Base-by-base conservation (phyloP, 164 flowering plant species). In the Nymphaea thermarum region DNA sequence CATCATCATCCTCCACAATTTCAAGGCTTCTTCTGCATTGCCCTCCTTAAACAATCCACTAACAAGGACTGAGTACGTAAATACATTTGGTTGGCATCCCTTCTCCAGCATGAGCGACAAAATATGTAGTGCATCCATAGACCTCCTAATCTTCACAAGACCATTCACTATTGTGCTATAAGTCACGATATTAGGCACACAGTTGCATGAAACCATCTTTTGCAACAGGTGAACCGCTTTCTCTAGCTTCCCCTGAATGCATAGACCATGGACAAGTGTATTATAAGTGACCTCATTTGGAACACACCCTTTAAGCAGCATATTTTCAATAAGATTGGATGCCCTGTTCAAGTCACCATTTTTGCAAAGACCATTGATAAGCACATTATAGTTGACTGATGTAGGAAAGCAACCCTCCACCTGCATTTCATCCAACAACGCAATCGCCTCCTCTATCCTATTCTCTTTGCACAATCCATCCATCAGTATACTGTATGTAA, bases 391-490 rank as follows among this genome's bases (percentile, higher is more conserved):
- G 1, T 77, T 82, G 36, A 79, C 90, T 0, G 81, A 62, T 63
- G 44, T 82, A 0, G 95, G 98, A 63, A 79, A 80, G 65, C 90
- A 85, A 8, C 96, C 96, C 67, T 93, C 97, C 47, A 80, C 75
- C 73, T 90, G 98, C 97, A 93, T 93, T 79, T 93, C 98, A 75
- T 90, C 98, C 81, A 90, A 80, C 76, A 93, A 67, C 1, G 78
- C 82, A 66, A 89, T 78, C 0, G 97, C 98, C 69, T 93, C 98
- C 63, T 93, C 89, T 63, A 82, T 81, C 67, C 96, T 81, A 65
- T 74, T 72, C 65, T 77, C 85, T 75, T 89, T 88, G 73, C 94
- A 93, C 80, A 93, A 76, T 60, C 97, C 97, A 80, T 88, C 93
- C 92, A 93, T 93, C 79, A 93, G 71, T 14, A 96, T 93, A 70